Base-by-base conservation (phyloP, 164 flowering plant genomes). In the Stephania cephalantha region DNA sequence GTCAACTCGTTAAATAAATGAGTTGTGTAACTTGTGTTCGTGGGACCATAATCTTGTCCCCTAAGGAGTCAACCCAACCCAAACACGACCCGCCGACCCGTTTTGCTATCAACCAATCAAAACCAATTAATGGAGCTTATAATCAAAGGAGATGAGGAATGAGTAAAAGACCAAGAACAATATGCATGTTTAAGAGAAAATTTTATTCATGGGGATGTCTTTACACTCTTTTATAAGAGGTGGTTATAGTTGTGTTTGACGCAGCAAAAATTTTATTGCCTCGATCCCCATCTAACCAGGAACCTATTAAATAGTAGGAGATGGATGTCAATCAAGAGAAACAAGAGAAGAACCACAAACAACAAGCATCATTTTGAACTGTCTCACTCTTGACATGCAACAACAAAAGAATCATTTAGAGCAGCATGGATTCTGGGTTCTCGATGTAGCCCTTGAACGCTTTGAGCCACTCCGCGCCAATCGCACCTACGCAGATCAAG, bases 391-490 rank as follows among this genome's bases (percentile, higher is more conserved):
- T 61, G 42, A n/a, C 42, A 25, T 8, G 7, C 25, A 25, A 25
- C 25, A 29, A 18, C 64, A 58, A 25, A 4, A n/a, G 55, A 58
- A 55, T 52, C 69, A 61, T 73, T 81, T 84, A 94, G 29, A 92
- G 90, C 87, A 91, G 75, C 97, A 95, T 92, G 1, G 95, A 85
- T 65, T 90, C 93, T 2, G 97, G 97, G 77, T 90, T 89, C 83
- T 93, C 97, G 11, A 93, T 86, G 85, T 91, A 95, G 81, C 93
- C 91, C 74, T 91, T 95, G 74, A 95, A 93, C 71, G 95, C 90
- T 83, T 90, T 93, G 46, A 95, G 81, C 95, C 97, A 94, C 79
- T 91, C 95, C 0, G 98, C 97, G 61, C 98, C 98, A 78, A 95
- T 84, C 11, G 98, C 98, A 79, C 99, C 97, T 95, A 72, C n/a